These are phyloP conservation scores for Datura wrightii DNA, from an alignment of 257 asterid species.

Conservation along the genomic window DNA sequence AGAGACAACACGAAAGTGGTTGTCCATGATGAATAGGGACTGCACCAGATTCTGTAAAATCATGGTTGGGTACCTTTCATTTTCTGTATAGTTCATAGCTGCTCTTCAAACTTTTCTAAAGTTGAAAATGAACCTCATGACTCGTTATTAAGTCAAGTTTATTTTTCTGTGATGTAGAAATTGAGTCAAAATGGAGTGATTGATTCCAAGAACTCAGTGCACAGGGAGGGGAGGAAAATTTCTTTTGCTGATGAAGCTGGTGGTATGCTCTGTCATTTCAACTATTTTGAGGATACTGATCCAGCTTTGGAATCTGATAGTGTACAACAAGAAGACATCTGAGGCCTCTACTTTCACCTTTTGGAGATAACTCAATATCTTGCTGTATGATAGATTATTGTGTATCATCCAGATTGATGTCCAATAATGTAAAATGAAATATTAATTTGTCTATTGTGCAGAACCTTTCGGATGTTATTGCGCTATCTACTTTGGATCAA, in stretches of 20 bases:
- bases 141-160: constrained; percentile 34
- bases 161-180: constrained; percentile 48
- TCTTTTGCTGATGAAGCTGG: constrained; percentile 94
- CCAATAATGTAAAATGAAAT: constrained; percentile 4
- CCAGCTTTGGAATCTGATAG: constrained; percentile 41
- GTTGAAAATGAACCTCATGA: background rate
- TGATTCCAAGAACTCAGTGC: constrained; percentile 39
- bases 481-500: background rate
- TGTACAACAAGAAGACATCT: constrained; percentile 35
- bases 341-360: constrained; percentile 11
- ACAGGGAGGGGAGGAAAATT: constrained; percentile 62
- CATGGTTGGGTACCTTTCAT: constrained; percentile 63
- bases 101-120: constrained; percentile 14
- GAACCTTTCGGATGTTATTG: background rate
- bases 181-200: constrained; percentile 54
- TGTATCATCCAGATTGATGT: constrained; percentile 4
- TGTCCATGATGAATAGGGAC: constrained; percentile 83
- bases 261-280: constrained; percentile 76
- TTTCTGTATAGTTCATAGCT: background rate
- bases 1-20: constrained; percentile 73
- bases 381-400: background rate
- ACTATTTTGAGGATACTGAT: constrained; percentile 50
- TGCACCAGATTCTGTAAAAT: constrained; percentile 93
- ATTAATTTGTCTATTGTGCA: background rate
- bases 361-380: background rate